Base-by-base conservation (phyloP, 1,284 basidiomycete species). In the Exobasidium cylindrosporum region DNA sequence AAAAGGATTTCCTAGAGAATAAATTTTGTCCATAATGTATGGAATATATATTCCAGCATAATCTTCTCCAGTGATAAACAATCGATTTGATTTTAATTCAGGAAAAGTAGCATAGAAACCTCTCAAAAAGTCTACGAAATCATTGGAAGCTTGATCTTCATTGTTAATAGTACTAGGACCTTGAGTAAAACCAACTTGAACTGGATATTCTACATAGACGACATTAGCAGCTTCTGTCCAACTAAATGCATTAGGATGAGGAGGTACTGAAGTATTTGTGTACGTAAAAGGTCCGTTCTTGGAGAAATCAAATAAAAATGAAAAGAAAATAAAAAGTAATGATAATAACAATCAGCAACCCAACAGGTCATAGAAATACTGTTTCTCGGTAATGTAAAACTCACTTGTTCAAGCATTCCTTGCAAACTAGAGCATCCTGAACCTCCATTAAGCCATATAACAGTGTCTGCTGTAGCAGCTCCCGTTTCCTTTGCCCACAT, bases 381-480 rank as follows among this genome's bases (percentile, higher is more conserved):
- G n/a, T n/a, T n/a, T n/a, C n/a, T n/a, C n/a, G n/a, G n/a, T n/a
- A 44, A 44, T 23, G n/a, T 13, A n/a, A n/a, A n/a, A 44, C 43
- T 44, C 43, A 53, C 24, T 31, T 53, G n/a, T 31, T 53, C n/a
- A 4, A 3, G 4, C 26, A 53, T 3, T 4, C 49, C 49, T 21
- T 21, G 17, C 14, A 4, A n/a, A 31, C 49, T 53, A 17, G 49
- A 53, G 24, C 26, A 53, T 4, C 49, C 49, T 10, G 49, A 24
- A 4, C 49, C 49, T 21, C 49, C 49, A 24, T 53, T 53, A 14
- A 53, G n/a, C 49, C 49, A 53, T 17, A 53, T 53, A 24, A 31
- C 28, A 4, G 28, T 21, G 24, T 45, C 43, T 17, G 17, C 43
- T 11, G 17, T 23, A 4, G 43, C 17, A 4, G 3, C 4, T 17